phyloP scores from a whole-genome alignment of 129 eudicot species.

The Apium graveolens region DNA sequence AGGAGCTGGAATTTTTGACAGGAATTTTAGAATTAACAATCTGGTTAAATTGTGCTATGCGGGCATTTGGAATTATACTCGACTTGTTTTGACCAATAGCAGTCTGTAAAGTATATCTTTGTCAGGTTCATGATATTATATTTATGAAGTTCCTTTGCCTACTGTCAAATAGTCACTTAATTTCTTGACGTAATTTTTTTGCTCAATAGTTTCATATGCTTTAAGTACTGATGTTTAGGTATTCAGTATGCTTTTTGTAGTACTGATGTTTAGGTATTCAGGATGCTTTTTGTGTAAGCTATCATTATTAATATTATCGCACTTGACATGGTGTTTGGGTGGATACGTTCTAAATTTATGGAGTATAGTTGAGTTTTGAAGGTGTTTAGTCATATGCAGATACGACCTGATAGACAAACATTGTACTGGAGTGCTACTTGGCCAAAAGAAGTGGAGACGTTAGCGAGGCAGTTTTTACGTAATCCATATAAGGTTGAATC shows the following conservation, averaged over 20 bases:
- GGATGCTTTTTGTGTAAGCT: background rate
- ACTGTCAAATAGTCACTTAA: background rate
- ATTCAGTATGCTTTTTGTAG: background rate
- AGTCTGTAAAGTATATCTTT: background rate
- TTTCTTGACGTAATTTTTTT: background rate
- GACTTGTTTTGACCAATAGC: background rate
- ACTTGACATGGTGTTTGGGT: background rate
- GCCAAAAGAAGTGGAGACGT: slow-evolving; percentile 91
- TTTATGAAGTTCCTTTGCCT: background rate
- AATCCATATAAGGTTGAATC: slow-evolving; percentile 74
- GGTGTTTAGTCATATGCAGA: slow-evolving; percentile 36
- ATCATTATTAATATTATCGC: background rate
- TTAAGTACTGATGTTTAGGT: background rate
- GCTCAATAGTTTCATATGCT: background rate
- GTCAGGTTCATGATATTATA: background rate
- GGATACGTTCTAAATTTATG: background rate
- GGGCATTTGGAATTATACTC: background rate
- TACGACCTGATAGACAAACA: slow-evolving; percentile 98
- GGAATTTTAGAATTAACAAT: background rate
- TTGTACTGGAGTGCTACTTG: slow-evolving; percentile 99
- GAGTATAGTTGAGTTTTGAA: slow-evolving; percentile 2
- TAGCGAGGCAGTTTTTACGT: slow-evolving; percentile 86
- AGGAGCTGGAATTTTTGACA: background rate
- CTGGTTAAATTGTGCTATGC: background rate
- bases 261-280: background rate